phyloP scores from a whole-genome alignment of 2,329 filamentous ascomycete species.

The Pseudogymnoascus sp. region DNA sequence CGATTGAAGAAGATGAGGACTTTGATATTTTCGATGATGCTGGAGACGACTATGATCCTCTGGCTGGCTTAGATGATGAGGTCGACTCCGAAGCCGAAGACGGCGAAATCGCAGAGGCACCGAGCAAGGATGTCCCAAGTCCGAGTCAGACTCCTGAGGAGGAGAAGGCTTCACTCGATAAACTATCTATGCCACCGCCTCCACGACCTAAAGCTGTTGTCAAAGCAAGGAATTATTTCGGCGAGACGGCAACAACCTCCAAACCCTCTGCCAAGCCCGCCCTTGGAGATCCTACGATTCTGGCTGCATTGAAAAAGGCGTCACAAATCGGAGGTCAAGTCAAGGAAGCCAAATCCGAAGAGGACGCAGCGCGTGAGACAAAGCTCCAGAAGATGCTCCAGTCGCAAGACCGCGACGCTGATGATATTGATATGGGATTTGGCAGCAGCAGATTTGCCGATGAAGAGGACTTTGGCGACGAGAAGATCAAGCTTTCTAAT shows the following conservation, averaged over 20 bases:
- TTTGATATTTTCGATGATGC: conserved; percentile 59
- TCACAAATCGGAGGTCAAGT: conserved; percentile 47
- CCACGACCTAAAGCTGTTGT: conserved; percentile 31
- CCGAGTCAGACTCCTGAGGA: conserved; percentile 12
- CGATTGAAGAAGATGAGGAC: conserved; percentile 46
- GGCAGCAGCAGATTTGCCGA: conserved; percentile 82
- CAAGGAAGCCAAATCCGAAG: conserved; percentile 32
- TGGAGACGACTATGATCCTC: conserved; percentile 59
- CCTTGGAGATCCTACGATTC: conserved; percentile 66
- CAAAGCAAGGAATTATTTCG: conserved; percentile 53
- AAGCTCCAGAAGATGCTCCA: conserved; percentile 68
- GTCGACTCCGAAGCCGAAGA: conserved; percentile 33
- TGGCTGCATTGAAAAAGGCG: conserved; percentile 80
- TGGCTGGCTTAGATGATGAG: conserved; percentile 47
- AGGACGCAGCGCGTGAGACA: conserved; percentile 52
- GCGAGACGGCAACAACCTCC: conserved; percentile 43
- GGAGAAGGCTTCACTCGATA: conserved; percentile 11
- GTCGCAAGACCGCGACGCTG: conserved; percentile 68
- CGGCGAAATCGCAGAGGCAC: conserved; percentile 7
- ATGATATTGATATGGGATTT: conserved; percentile 92
- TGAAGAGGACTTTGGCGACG: conserved; percentile 69
- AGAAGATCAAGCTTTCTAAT: conserved; percentile 58
- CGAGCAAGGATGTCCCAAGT: neutral
- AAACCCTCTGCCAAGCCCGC: conserved; percentile 36
- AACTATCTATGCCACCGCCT: conserved; percentile 38